These are phyloP conservation scores for Prunus mira DNA, from an alignment of 306 rosid species.

Conservation along the genomic window DNA sequence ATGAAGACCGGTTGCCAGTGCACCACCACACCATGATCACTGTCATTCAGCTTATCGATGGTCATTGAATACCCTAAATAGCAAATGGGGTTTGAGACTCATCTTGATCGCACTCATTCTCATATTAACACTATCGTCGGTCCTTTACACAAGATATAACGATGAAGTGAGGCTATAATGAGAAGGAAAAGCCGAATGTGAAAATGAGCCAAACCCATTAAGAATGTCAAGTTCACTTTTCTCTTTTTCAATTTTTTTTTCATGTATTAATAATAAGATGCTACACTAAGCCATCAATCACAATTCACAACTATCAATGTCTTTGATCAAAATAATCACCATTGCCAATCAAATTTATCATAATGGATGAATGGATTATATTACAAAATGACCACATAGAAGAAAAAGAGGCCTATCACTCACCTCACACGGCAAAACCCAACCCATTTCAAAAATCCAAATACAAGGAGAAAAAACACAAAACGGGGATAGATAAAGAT, in stretches of 20 bases:
- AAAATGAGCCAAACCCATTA: not conserved
- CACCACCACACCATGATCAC: too few species aligned
- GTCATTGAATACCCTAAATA: too few species aligned
- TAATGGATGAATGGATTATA: not conserved
- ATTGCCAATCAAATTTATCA: not conserved
- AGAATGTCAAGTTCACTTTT: not conserved
- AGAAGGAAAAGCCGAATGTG: too few species aligned
- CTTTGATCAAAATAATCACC: not conserved
- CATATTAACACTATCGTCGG: not conserved
- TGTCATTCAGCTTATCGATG: too few species aligned
- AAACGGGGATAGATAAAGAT: conserved; percentile 43
- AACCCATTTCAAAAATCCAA: not conserved
- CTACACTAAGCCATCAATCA: not conserved
- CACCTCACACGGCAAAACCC: not conserved
- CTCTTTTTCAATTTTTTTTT: not conserved
- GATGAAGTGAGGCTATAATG: too few species aligned
- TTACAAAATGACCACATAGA: not conserved
- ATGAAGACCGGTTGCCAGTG: too few species aligned
- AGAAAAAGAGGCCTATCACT: not conserved
- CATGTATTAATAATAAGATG: not conserved
- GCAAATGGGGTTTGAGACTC: too few species aligned
- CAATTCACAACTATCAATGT: not conserved
- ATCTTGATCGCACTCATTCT: too few species aligned
- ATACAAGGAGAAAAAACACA: conserved; percentile 25
- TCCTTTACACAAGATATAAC: not conserved